Base-by-base conservation (phyloP, 208 protist species). In the Wallacemonas sp. region DNA sequence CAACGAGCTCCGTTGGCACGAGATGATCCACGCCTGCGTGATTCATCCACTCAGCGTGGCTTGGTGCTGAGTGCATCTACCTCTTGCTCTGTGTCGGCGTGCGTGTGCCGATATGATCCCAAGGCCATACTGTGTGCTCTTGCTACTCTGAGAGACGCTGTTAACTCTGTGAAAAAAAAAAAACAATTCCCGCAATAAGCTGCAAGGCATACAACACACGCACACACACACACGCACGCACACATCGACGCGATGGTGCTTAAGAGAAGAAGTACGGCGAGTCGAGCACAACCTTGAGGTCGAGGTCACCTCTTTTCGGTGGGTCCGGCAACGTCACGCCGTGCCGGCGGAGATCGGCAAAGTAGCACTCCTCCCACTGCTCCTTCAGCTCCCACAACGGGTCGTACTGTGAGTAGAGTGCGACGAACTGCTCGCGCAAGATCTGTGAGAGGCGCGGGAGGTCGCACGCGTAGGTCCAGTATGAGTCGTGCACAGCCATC, bases 401-500 rank as follows among this genome's bases (percentile, higher is more conserved):
- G 67, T 97, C 92, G 68, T 94, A 89, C 59, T 89, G 79, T 29
- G 74, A 76, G 89, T 99, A 98, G 15, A 99, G 79, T 24, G 93
- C 81, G 3, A 99, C 87, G 71, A 99, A 99, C 69, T 98, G 78
- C 64, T 99, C 78, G 41, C 98, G 90, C 32, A 99, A 72, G 29
- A 98, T 79, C 41, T 68, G 33, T 64, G 88, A 98, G 76, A 99
- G 87, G 42, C 66, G 21, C 45, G 97, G 97, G 32, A 99, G 75
- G 45, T 97, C 81, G 24, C 81, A 86, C 6, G 98, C 95, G 77
- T 99, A 98, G 5, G 97, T 98, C 98, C 98, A 99, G 83, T 95
- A 99, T 15, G 85, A 97, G 81, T 99, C 98, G 68, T 99, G 98
- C 54, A 99, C 98, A 8, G 97, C 97, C 85, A 98, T 99, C 67